Base-by-base conservation (phyloP, 1,139 yeast species). In the Candida mesenterica region DNA sequence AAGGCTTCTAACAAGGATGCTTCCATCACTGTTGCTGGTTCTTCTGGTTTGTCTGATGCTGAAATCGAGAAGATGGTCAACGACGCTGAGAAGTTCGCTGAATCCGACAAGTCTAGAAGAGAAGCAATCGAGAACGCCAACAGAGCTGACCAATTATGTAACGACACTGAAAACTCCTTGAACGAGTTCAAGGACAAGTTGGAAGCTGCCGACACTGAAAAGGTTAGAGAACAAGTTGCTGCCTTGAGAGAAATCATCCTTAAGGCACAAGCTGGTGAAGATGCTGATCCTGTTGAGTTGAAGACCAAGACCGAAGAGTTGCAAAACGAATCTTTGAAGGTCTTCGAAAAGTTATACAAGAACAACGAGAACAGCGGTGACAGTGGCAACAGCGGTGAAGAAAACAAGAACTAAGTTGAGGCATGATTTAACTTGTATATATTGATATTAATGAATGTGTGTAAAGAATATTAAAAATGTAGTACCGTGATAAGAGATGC, bases 1-100 rank as follows among this genome's bases (percentile, higher is more conserved):
- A 90, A 90, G 81, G 96, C 97, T 52, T 84, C 96, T 53, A 88
- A 88, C 80, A 89, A 90, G 82, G 97, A 92, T 65, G 95, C 96
- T 57, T 88, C 97, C 49, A 90, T 92, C 75, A 90, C 97, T 45
- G 97, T 92, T 65, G 97, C 97, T 49, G 97, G 97, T 50, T 87
- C 97, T 40, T 90, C 97, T 39, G 98, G 98, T 71, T 78, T 92
- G 57, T 84, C 96, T 51, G 97, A 92, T 59, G 61, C 92, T 49
- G 98, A 92, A 75, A 92, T 92, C 59, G 97, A 90, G 76, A 85
- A 87, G 78, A 92, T 92, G 97, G 96, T 92, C 51, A 83, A 77
- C 72, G 98, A 92, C 61, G 98, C 97, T 56, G 97, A 92, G 76
- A 88, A 88, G 76, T 90, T 79, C 79, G 94, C 94, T 67, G 96